A percentile compares a stretch with the other conserved stretches of the same genome.
Evolutionary conservation across 2,329 filamentous ascomycete species (phyloP).

Genomic region (Cryoendolithus antarcticus): DNA sequence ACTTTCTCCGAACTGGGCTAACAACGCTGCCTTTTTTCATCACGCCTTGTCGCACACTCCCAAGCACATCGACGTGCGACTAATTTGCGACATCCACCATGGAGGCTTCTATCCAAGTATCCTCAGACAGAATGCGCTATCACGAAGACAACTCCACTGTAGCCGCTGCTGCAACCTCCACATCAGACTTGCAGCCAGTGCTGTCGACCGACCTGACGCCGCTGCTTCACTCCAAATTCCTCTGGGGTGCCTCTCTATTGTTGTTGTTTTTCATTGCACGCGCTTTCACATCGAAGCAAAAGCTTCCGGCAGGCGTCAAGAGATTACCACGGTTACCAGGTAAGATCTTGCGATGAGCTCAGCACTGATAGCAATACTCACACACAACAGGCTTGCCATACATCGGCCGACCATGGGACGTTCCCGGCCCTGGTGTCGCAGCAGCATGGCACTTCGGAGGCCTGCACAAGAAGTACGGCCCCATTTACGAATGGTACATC

Average conservation of each 20-base stretch:
- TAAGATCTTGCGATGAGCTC: slow-evolving; percentile 1
- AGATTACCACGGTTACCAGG: slow-evolving; percentile 13
- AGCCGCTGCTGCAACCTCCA: no score
- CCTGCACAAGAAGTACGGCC: slow-evolving; percentile 23
- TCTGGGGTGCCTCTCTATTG: slow-evolving; percentile 7
- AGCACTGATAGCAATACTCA: neutral
- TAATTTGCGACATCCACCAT: no score
- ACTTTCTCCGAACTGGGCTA: no score
- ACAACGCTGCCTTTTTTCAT: no score
- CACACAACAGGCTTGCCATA: slow-evolving; percentile 17
- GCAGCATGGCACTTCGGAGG: slow-evolving; percentile 23
- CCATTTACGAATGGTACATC: slow-evolving; percentile 23
- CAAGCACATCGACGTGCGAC: no score
- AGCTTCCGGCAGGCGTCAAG: slow-evolving; percentile 14
- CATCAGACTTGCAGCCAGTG: neutral
- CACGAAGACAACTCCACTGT: no score
- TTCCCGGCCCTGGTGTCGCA: slow-evolving; percentile 21
- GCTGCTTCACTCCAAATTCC: slow-evolving; percentile 5
- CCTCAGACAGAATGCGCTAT: no score
- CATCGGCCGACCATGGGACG: slow-evolving; percentile 22
- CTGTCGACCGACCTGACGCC: neutral
- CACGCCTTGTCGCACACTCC: no score
- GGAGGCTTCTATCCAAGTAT: no score
- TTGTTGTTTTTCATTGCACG: slow-evolving; percentile 7
- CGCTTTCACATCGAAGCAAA: slow-evolving; percentile 7